These are phyloP conservation scores for Xylaria sp. DNA, from an alignment of 2,329 filamentous ascomycete genomes.

Conservation along the genomic window DNA sequence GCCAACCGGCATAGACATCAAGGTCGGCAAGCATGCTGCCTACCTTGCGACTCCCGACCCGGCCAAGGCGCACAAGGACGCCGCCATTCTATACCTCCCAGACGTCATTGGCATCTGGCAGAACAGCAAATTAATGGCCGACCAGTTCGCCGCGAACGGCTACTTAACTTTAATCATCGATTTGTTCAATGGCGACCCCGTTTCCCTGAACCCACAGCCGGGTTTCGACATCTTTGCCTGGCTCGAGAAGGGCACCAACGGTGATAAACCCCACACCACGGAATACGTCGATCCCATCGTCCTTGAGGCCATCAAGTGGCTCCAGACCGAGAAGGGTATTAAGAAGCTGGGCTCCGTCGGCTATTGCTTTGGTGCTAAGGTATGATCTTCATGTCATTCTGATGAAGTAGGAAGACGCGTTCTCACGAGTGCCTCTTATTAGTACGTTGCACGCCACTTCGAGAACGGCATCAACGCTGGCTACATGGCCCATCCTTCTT, in stretches of 20 bases:
- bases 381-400: constrained; percentile 38
- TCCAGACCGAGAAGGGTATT: constrained; percentile 60
- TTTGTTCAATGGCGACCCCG: constrained; percentile 69
- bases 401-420: neutral
- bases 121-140: constrained; percentile 70
- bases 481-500: constrained; percentile 78
- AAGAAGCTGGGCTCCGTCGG: constrained; percentile 69
- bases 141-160: constrained; percentile 75
- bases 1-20: constrained; percentile 53
- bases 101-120: constrained; percentile 61
- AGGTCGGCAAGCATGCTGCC: constrained; percentile 53
- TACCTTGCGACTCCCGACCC: constrained; percentile 56
- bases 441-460: constrained; percentile 74
- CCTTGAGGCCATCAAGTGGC: constrained; percentile 58
- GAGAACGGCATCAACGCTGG: constrained; percentile 70
- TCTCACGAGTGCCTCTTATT: constrained; percentile 1
- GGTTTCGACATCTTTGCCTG: constrained; percentile 52
- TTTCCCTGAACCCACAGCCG: constrained; percentile 57
- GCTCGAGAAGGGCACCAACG: constrained; percentile 51
- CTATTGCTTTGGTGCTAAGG: constrained; percentile 79
- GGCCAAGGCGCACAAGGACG: constrained; percentile 46
- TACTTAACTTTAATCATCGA: constrained; percentile 74
- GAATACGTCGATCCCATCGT: constrained; percentile 55
- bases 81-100: constrained; percentile 53
- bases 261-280: constrained; percentile 56